A percentile compares a stretch with the other conserved stretches of the same genome.
These are phyloP conservation scores for Psilocybe cubensis DNA, from an alignment of 768 basidiomycete species.

Conservation along the genomic window DNA sequence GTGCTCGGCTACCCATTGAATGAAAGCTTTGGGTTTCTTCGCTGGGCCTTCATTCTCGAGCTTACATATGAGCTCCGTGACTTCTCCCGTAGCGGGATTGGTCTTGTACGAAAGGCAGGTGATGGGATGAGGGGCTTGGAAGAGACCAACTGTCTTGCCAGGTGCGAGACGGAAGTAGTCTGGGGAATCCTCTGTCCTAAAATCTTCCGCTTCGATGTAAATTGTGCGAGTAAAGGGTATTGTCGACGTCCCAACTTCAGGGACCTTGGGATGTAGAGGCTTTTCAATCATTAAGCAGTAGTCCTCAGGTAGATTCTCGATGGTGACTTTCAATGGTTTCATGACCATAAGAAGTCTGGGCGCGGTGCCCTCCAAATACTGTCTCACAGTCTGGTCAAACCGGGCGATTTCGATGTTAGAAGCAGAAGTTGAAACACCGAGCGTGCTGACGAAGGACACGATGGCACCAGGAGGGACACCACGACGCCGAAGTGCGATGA, in stretches of 20 bases:
- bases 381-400: constrained; percentile 88
- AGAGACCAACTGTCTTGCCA: constrained; percentile 95
- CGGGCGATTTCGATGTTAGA: constrained; percentile 86
- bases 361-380: constrained; percentile 86
- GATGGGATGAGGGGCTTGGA: constrained; percentile 91
- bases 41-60: constrained; percentile 69
- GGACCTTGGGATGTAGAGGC: constrained; percentile 91
- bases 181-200: constrained; percentile 86
- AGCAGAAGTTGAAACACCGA: constrained; percentile 90
- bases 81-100: constrained; percentile 70
- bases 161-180: constrained; percentile 99
- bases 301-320: constrained; percentile 90
- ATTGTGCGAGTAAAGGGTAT: constrained; percentile 88
- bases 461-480: constrained; percentile 98
- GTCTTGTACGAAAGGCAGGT: constrained; percentile 90
- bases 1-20: constrained; percentile 97
- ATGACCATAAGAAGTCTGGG: constrained; percentile 92
- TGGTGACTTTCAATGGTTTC: constrained; percentile 85
- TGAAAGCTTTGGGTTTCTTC: constrained; percentile 90
- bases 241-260: constrained; percentile 78
- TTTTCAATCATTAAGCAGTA: constrained; percentile 85
- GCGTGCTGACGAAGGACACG: constrained; percentile 85
- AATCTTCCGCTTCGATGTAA: constrained; percentile 94
- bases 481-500: constrained; percentile 92
- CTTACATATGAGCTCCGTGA: constrained; percentile 78